These are phyloP conservation scores for Raffaelea ambrosiae DNA, from an alignment of 2,329 filamentous ascomycete species.

Conservation along the genomic window DNA sequence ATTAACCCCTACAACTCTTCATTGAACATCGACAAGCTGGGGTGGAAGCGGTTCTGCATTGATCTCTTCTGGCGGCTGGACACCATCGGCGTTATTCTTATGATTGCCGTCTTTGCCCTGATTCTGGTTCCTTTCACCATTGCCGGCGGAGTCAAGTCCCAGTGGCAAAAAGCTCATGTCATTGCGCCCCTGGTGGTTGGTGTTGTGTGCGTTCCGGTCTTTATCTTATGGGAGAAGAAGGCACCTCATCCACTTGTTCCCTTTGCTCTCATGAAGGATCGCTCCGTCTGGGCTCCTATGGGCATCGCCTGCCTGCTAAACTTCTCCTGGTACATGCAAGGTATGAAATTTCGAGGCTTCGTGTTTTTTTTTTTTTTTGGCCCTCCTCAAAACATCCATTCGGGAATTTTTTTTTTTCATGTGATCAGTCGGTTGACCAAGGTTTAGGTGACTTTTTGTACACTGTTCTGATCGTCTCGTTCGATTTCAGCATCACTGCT, in stretches of 20 bases:
- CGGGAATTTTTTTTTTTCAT: too few species aligned
- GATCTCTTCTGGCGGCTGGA: conserved; percentile 40
- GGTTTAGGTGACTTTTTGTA: conserved; percentile 57
- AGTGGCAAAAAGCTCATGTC: conserved; percentile 29
- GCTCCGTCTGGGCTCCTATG: conserved; percentile 54
- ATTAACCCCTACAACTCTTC: conserved; percentile 24
- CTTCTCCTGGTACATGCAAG: conserved; percentile 53
- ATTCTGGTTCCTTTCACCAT: conserved; percentile 36
- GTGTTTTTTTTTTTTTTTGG: too few species aligned
- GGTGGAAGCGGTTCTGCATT: conserved; percentile 12
- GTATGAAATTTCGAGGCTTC: too few species aligned
- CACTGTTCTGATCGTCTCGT: conserved; percentile 52
- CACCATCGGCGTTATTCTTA: conserved; percentile 33
- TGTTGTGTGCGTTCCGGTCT: conserved; percentile 39
- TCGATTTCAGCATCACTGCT: conserved; percentile 45
- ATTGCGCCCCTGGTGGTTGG: conserved; percentile 36
- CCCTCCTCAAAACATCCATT: too few species aligned
- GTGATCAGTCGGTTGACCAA: too few species aligned
- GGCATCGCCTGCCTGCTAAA: conserved; percentile 49
- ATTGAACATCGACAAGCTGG: not conserved
- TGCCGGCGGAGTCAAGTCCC: conserved; percentile 31
- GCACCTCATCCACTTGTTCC: conserved; percentile 48
- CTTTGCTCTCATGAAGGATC: conserved; percentile 52
- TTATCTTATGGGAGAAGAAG: conserved; percentile 39
- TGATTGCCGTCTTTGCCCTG: conserved; percentile 37